Evolutionary conservation across 2,329 filamentous ascomycete species (phyloP), one percentile per base, ranked within the genome.

Genomic region (Penicillium decumbens): DNA sequence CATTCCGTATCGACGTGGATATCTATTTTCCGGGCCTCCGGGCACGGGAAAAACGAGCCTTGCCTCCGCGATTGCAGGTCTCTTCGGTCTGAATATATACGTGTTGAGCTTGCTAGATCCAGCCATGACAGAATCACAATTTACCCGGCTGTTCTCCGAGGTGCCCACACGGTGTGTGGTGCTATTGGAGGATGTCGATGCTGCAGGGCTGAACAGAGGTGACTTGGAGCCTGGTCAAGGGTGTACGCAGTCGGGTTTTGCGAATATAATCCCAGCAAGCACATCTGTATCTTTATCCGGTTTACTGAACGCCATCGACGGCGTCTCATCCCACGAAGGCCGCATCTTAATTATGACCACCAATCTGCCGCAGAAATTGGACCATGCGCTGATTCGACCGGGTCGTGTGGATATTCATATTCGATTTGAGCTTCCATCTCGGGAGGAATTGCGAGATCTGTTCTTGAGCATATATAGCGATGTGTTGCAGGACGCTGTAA

Each of bases 301-400:
- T 0, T 77, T 95, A 1, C 78, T 95, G 44, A 95, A 95, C 67
- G 85, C 86, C 50, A 89, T 95, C 35, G 88, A 95, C 61, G 87
- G 89, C 47, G 87, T 90, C 1, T 86, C 85, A 1, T 87, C 83
- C 3, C 86, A 88, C 59, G 88, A 92, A 70, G 88, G 87, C 24
- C 80, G 87, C 40, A 80, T 92, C 10, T 78, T 92, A 15, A 84
- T 92, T 71, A 89, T 91, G 85, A 91, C 88, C 0, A 89, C 86
- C 28, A 93, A 92, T 68, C 80, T 82, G 51, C 84, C 85, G 2
- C 83, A 91, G 59, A 77, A 80, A 12, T 79, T 92, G 0, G 87
- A 91, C 62, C 78, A 83, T 40, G 87, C 87, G 0, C 77, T 93
- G 6, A 46, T 46, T 41, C 33, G 33, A n/a, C 87, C 88, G 0